Evolutionary conservation across 2,329 filamentous ascomycete genomes (phyloP), one percentile per base, ranked within the genome.

Genomic region (Venturia aucupariae): DNA sequence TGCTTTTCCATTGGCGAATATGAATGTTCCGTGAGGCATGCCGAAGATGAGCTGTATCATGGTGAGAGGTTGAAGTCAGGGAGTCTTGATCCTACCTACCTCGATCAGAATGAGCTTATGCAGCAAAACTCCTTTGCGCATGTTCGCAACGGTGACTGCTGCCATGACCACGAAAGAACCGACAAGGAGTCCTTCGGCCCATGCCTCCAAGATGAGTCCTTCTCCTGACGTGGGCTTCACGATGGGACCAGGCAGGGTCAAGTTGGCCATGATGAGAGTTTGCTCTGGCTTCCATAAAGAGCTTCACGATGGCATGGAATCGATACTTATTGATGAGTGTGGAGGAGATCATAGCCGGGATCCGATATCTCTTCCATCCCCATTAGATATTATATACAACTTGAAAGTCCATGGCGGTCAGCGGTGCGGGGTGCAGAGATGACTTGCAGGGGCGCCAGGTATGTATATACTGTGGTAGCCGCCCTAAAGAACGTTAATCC

Each of bases 11-110:
- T 79, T 74, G 63, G 81, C 79, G 73, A 86, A 86, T 42, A 85
- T 80, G 71, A 84, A 86, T 65, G 83, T 83, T 8, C 83, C 83
- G 69, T 86, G 82, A 61, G 80, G 79, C 66, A 83, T 77, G 4
- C 81, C 83, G 5, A 85, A 75, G n/a, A 85, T 67, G 19, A 86
- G 75, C 51, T 57, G 35, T 38, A n/a, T 17, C 2, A 35, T n/a
- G n/a, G n/a, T n/a, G n/a, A n/a, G n/a, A n/a, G n/a, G n/a, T n/a
- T n/a, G n/a, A n/a, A n/a, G n/a, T n/a, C n/a, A n/a, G n/a, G n/a
- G n/a, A n/a, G n/a, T n/a, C n/a, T 19, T 22, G 8, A 11, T 7
- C 51, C 35, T 27, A 57, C 51, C 82, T 84, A 57, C 51, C 82
- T 84, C 78, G 57, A 80, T 70, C n/a, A 81, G 70, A 71, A 81